Evolutionary conservation across 1,284 basidiomycete species (phyloP).

Genomic region (Naganishia liquefaciens): DNA sequence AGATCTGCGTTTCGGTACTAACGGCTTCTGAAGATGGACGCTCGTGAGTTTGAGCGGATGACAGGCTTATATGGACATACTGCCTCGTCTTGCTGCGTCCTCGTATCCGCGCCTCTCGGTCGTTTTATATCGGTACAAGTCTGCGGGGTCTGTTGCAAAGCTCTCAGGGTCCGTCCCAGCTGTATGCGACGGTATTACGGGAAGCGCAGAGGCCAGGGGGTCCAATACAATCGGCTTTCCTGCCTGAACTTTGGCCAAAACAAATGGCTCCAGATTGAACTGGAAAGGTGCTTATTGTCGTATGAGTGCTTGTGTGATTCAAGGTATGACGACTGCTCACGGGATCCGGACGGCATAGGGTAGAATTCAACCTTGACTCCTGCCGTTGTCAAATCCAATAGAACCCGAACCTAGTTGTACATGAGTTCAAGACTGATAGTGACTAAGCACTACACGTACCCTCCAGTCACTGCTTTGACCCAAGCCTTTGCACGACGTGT

Average conservation of each 20-base stretch:
- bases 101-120: constrained; percentile 4
- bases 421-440: neutral
- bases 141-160: neutral
- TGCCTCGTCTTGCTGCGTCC: constrained; percentile 5
- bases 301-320: neutral
- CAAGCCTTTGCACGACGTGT: neutral
- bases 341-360: neutral
- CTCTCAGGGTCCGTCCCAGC: neutral
- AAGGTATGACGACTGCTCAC: neutral
- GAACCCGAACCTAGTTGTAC: constrained; percentile 13
- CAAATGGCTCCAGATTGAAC: neutral
- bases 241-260: neutral
- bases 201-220: neutral
- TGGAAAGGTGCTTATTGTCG: neutral
- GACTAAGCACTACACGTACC: constrained; percentile 3
- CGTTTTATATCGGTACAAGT: constrained; percentile 19
- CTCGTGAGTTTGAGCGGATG: neutral
- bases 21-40: neutral
- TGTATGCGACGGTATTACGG: neutral
- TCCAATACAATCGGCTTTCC: constrained; percentile 14
- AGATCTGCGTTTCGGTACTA: constrained; percentile 2
- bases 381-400: constrained; percentile 7
- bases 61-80: neutral
- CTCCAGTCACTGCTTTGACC: neutral
- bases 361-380: constrained; percentile 4